Evolutionary conservation across 805 yeast genomes (phyloP).

Genomic region (Kodamaea nitidulidarum): DNA sequence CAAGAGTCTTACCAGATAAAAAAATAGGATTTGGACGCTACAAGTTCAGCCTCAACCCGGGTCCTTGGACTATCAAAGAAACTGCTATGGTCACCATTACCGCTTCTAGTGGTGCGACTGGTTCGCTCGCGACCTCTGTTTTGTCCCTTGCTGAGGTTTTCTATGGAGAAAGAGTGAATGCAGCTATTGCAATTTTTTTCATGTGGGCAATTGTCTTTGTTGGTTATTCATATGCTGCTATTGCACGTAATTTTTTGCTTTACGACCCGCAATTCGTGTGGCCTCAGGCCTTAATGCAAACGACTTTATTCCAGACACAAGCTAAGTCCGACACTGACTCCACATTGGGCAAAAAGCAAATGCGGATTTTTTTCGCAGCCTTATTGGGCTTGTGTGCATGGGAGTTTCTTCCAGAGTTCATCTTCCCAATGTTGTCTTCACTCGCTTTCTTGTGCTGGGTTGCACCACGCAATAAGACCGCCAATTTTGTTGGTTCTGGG

Average conservation of each 20-base stretch:
- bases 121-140: slow-evolving; percentile 45
- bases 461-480: slow-evolving; percentile 17
- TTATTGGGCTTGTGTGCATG: slow-evolving; percentile 14
- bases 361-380: slow-evolving; percentile 18
- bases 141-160: slow-evolving; percentile 44
- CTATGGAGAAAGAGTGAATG: slow-evolving; percentile 34
- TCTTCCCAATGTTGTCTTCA: slow-evolving; percentile 23
- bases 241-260: slow-evolving; percentile 20
- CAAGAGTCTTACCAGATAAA: slow-evolving; percentile 35
- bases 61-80: slow-evolving; percentile 53
- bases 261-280: slow-evolving; percentile 24
- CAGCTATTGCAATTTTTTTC: slow-evolving; percentile 21
- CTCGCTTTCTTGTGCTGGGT: slow-evolving; percentile 23
- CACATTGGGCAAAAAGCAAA: slow-evolving; percentile 11
- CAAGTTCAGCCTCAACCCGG: slow-evolving; percentile 42
- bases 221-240: slow-evolving; percentile 25
- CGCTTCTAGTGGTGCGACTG: slow-evolving; percentile 50
- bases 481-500: slow-evolving; percentile 24
- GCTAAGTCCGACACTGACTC: slow-evolving; percentile 9
- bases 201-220: slow-evolving; percentile 25
- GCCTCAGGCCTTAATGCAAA: slow-evolving; percentile 26
- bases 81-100: slow-evolving; percentile 48
- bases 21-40: slow-evolving; percentile 17
- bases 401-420: slow-evolving; percentile 23
- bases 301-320: slow-evolving; percentile 14